These are phyloP conservation scores for Xylariaceae sp. DNA, from an alignment of 2,329 filamentous ascomycete genomes.

Conservation along the genomic window DNA sequence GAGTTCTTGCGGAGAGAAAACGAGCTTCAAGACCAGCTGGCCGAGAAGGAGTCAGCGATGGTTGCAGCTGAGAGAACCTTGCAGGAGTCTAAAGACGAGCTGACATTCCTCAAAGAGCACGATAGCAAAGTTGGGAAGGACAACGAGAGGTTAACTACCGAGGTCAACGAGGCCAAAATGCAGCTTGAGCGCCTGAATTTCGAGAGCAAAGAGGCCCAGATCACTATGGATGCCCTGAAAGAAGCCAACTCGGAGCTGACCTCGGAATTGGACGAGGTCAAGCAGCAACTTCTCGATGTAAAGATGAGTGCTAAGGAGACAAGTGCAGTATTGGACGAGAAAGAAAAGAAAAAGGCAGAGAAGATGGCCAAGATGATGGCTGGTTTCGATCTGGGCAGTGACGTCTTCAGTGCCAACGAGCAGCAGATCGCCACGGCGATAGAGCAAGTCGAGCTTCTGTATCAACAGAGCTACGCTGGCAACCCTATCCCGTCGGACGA, in stretches of 20 bases:
- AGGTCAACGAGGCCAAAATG: conserved; percentile 94
- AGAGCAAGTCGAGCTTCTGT: conserved; percentile 74
- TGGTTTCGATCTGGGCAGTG: conserved; percentile 88
- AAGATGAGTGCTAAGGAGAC: conserved; percentile 97
- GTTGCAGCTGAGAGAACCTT: conserved; percentile 76
- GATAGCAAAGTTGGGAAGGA: conserved; percentile 80
- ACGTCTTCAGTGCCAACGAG: conserved; percentile 93
- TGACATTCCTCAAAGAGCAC: conserved; percentile 80
- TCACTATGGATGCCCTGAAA: conserved; percentile 96
- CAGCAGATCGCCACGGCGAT: conserved; percentile 80
- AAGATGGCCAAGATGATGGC: conserved; percentile 99
- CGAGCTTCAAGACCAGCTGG: conserved; percentile 92
- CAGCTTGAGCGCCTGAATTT: conserved; percentile 93
- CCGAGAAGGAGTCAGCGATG: conserved; percentile 85
- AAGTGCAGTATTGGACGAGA: conserved; percentile 85
- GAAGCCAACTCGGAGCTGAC: conserved; percentile 95
- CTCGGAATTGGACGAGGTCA: conserved; percentile 86
- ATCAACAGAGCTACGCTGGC: conserved; percentile 73
- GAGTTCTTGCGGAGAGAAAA: conserved; percentile 95
- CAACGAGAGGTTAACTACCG: conserved; percentile 80
- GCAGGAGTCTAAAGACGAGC: conserved; percentile 80
- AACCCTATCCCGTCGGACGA: conserved; percentile 80
- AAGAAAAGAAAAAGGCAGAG: conserved; percentile 97
- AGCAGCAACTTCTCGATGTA: conserved; percentile 91
- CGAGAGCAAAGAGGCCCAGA: conserved; percentile 93